Conservation (phyloP, 1,284 basidiomycete genomes). For the Apiotrichum gamsii region DNA sequence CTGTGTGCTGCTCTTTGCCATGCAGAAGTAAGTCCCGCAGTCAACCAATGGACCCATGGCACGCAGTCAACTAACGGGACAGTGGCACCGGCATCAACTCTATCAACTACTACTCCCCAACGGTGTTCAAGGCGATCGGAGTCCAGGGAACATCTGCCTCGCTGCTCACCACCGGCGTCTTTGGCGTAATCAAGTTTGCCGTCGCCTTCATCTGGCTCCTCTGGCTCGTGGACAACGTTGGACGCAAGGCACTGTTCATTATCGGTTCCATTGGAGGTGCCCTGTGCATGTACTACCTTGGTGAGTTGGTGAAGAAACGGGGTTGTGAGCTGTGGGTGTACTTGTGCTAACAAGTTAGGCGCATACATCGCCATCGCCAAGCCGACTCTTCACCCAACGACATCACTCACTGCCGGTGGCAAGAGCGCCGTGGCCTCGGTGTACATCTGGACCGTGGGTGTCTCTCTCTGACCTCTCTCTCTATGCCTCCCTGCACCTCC, state of each 20-base stretch:
- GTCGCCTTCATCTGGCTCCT: conserved; percentile 25
- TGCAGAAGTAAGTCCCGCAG: too few relatives aligned
- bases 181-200: conserved; percentile 44
- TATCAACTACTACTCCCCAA: conserved; percentile 24
- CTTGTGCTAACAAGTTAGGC: too few relatives aligned
- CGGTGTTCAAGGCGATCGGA: conserved; percentile 43
- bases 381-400: conserved; percentile 17
- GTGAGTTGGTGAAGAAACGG: too few relatives aligned
- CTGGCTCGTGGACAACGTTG: conserved; percentile 36
- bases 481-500: too few relatives aligned
- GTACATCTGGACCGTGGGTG: conserved; percentile 43
- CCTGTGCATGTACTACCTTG: conserved; percentile 28
- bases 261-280: conserved; percentile 13
- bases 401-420: conserved; percentile 24
- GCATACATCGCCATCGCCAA: conserved; percentile 30
- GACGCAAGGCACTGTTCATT: conserved; percentile 29
- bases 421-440: conserved; percentile 36
- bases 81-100: conserved; percentile 8
- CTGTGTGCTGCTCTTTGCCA: conserved; percentile 5
- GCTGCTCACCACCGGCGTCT: conserved; percentile 45
- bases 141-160: conserved; percentile 31
- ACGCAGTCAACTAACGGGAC: too few relatives aligned
- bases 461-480: too few relatives aligned
- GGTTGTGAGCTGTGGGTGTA: too few relatives aligned
- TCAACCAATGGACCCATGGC: too few relatives aligned